Evolutionary conservation across 306 rosid genomes (phyloP).

Genomic region (Luffa aegyptiaca): DNA sequence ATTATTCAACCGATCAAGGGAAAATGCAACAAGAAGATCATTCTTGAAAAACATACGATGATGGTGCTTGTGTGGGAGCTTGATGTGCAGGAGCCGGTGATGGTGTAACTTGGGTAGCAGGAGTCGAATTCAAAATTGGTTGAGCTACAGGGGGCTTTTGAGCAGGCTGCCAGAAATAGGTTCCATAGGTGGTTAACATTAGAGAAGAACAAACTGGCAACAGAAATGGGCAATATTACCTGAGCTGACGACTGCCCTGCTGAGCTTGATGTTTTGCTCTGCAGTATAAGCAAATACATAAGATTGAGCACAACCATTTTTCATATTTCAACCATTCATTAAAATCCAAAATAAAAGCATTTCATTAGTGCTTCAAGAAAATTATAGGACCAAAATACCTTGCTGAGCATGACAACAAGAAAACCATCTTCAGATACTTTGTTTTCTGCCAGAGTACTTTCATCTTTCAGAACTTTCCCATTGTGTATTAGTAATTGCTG

Average conservation of each 20-base stretch:
- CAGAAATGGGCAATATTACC: constrained; percentile 30
- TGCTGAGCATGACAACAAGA: constrained; percentile 95
- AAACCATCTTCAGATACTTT: constrained; percentile 79
- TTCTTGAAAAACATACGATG: constrained; percentile 42
- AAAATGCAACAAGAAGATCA: background rate
- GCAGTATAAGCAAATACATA: constrained; percentile 14
- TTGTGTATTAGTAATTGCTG: constrained; percentile 80
- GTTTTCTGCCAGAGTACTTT: constrained; percentile 63
- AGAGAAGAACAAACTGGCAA: background rate
- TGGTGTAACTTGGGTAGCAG: constrained; percentile 37
- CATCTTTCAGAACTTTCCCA: constrained; percentile 92
- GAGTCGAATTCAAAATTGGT: constrained; percentile 3
- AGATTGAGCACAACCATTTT: background rate
- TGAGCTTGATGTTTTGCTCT: constrained; percentile 59
- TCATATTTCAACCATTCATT: background rate
- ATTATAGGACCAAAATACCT: constrained; percentile 33
- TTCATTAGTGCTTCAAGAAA: background rate
- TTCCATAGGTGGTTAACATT: constrained; percentile 13
- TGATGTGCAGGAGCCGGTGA: constrained; percentile 34
- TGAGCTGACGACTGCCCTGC: constrained; percentile 68
- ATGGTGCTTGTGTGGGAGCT: constrained; percentile 41
- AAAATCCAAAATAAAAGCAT: background rate
- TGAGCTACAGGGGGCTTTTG: constrained; percentile 6
- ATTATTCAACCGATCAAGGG: background rate
- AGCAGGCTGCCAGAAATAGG: constrained; percentile 40